Percentiles rank a stretch among this genome's conserved stretches.
Evolutionary conservation across 257 asterid species (phyloP).

Genomic region (Gentiana dahurica): DNA sequence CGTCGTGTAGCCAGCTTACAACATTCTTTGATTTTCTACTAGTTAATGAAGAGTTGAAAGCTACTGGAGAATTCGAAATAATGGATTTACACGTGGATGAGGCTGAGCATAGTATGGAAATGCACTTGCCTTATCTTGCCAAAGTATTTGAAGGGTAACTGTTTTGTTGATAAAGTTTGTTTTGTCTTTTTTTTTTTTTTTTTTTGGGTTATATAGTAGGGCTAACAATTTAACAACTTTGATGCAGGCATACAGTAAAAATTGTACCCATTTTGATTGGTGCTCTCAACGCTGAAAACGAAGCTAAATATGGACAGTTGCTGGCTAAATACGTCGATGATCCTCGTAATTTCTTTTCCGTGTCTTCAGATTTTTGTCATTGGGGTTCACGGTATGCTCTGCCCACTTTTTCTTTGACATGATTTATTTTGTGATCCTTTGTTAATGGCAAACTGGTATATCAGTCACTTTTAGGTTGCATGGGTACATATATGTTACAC

Average conservation of each 20-base stretch:
- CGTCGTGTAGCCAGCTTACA: too few relatives aligned
- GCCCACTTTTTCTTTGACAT: conserved; percentile 1
- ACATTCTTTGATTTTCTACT: conserved; percentile 11
- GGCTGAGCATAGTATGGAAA: conserved; percentile 99
- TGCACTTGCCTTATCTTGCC: conserved; percentile 96
- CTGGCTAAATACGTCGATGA: conserved; percentile 84
- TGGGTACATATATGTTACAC: too few relatives aligned
- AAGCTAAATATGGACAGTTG: conserved; percentile 65
- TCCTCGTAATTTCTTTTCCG: conserved; percentile 87
- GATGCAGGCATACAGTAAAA: conserved; percentile 58
- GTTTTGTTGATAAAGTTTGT: conserved; percentile 5
- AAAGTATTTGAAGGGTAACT: conserved; percentile 85
- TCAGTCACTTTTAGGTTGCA: background rate
- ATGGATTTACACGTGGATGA: conserved; percentile 93
- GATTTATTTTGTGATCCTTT: background rate
- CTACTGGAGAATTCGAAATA: conserved; percentile 75
- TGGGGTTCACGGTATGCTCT: conserved; percentile 88
- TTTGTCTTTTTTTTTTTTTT: background rate
- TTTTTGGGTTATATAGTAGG: too few relatives aligned
- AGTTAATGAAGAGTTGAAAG: conserved; percentile 83
- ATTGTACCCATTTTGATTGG: conserved; percentile 96
- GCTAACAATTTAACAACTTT: conserved; percentile 14
- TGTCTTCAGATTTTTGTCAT: conserved; percentile 97
- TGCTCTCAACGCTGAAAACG: conserved; percentile 70
- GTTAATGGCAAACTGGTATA: background rate